Percentiles rank a stretch among this genome's conserved stretches.
Conservation (phyloP, 2,329 filamentous ascomycete genomes). For the Colletotrichum tropicale region DNA sequence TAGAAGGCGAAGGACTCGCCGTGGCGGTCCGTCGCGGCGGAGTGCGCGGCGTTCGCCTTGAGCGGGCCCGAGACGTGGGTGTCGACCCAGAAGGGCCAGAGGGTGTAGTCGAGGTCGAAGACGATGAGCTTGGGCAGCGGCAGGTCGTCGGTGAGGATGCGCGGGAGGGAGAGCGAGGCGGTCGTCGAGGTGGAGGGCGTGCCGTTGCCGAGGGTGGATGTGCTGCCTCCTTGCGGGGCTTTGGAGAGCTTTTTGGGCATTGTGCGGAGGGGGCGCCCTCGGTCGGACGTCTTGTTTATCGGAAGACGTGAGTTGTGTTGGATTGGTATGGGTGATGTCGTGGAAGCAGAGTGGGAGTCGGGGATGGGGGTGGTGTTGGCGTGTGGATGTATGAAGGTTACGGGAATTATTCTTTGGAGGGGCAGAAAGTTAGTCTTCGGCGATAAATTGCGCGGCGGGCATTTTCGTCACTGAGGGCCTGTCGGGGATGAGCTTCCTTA, state of each 20-base stretch:
- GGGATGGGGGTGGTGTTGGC: too few relatives aligned
- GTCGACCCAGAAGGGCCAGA: constrained; percentile 99
- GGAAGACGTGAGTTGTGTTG: not conserved
- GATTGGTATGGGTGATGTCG: not conserved
- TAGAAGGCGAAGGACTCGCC: constrained; percentile 77
- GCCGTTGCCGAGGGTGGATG: constrained; percentile 26
- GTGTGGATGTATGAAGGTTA: too few relatives aligned
- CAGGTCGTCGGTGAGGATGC: constrained; percentile 57
- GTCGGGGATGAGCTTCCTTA: too few relatives aligned
- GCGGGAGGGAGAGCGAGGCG: constrained; percentile 33
- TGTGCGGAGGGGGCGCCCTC: not conserved
- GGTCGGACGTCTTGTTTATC: not conserved
- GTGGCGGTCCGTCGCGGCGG: constrained; percentile 52
- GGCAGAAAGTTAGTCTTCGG: too few relatives aligned
- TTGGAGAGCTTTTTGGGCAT: constrained; percentile 40
- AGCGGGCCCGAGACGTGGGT: constrained; percentile 84
- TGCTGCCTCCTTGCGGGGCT: constrained; percentile 14
- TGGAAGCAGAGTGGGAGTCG: fast-evolving
- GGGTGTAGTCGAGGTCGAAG: constrained; percentile 96
- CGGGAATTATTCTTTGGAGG: not conserved
- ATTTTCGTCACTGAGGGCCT: constrained; percentile 12
- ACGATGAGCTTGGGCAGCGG: constrained; percentile 84
- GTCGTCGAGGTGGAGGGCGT: constrained; percentile 24
- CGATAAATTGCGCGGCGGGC: not conserved
- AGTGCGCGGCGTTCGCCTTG: constrained; percentile 48